A percentile compares a stretch with the other conserved stretches of the same genome.
Evolutionary conservation across 2,329 filamentous ascomycete species (phyloP).

Genomic region (Mycosphaerella arachidis): DNA sequence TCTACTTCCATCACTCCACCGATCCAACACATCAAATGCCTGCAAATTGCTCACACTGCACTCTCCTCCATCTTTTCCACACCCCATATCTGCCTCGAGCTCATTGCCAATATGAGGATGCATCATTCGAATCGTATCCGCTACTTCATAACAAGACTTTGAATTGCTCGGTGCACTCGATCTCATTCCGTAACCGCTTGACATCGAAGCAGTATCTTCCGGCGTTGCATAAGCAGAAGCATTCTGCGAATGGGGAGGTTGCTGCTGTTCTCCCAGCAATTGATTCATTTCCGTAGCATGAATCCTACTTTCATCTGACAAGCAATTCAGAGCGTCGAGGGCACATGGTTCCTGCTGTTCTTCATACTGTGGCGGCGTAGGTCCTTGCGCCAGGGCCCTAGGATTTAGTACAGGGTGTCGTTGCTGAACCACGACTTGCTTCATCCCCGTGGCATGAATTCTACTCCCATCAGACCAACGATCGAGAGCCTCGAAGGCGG

Average conservation of each 20-base stretch:
- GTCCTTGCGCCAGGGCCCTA: background rate
- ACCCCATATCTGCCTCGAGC: conserved; percentile 40
- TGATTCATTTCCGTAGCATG: background rate
- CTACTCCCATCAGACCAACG: background rate
- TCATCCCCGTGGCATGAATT: background rate
- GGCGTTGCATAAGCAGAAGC: too few species aligned
- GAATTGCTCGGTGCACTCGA: background rate
- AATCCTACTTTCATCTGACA: background rate
- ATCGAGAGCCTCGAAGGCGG: background rate
- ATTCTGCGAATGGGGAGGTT: background rate
- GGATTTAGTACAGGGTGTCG: background rate
- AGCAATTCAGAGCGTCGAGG: background rate
- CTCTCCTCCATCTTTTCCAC: conserved; percentile 31
- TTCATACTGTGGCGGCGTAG: background rate
- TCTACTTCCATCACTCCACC: conserved; percentile 21
- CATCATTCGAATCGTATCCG: conserved; percentile 44
- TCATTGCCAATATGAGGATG: conserved; percentile 35
- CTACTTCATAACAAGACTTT: conserved; percentile 39
- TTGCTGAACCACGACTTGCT: background rate
- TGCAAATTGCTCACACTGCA: conserved; percentile 41
- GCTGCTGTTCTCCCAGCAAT: background rate
- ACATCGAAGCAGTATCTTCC: too few species aligned
- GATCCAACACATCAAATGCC: conserved; percentile 44
- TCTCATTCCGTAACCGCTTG: too few species aligned
- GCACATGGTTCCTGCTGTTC: background rate